phyloP scores from a whole-genome alignment of 345 rosid genomes.

The Ceriops zippeliana region DNA sequence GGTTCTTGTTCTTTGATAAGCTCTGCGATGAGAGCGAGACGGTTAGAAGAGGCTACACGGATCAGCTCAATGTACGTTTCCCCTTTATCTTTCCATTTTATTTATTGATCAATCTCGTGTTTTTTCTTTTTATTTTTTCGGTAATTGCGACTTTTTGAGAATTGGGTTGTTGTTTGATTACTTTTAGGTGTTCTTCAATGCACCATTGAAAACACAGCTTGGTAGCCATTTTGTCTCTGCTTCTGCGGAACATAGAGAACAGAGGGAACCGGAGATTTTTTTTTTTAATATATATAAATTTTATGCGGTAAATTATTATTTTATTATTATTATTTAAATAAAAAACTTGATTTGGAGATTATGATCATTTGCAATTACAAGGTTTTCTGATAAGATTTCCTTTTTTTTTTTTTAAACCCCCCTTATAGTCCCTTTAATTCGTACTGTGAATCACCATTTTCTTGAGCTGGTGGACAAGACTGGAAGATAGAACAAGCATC shows the following conservation, averaged over 20 bases:
- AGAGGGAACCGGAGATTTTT: no score
- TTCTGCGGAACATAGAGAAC: not conserved
- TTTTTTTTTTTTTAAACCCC: no score
- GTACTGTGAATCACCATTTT: no score
- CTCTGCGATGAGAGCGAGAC: slow-evolving; percentile 88
- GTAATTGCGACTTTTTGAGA: not conserved
- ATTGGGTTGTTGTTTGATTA: not conserved
- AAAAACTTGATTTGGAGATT: no score
- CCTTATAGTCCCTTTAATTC: no score
- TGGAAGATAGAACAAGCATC: no score
- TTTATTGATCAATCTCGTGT: not conserved
- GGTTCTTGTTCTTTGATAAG: slow-evolving; percentile 89
- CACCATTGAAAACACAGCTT: not conserved
- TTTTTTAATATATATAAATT: no score
- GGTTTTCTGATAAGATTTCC: no score
- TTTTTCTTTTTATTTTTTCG: slow-evolving; percentile 3
- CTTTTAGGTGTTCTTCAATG: not conserved
- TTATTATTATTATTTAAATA: no score
- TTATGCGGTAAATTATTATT: no score
- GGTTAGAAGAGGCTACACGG: slow-evolving; percentile 61
- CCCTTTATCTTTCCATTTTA: not conserved
- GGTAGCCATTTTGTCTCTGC: not conserved
- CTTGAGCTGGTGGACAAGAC: no score
- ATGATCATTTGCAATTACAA: no score
- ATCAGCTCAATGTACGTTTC: slow-evolving; percentile 69